Base-by-base conservation (phyloP, 441 rosid species). In the Brassica balearica region DNA sequence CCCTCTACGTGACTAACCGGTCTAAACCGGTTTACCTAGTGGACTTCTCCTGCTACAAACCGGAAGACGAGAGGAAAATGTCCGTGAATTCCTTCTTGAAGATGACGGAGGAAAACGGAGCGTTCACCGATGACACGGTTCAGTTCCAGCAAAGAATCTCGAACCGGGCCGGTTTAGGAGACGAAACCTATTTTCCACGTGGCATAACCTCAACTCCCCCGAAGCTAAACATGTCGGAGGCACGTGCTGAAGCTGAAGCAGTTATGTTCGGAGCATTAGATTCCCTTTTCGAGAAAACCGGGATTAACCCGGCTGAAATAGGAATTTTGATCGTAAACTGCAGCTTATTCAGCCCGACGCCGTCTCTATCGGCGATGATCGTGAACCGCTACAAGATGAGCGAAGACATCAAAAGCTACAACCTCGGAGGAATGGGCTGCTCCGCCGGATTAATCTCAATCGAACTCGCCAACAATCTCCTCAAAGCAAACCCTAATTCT, bases 351-450 rank as follows among this genome's bases (percentile, higher is more conserved):
- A 88, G 87, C 41, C 98, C 98, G 5, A 90, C 95, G 1, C 98
- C 98, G 4, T 95, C 98, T 8, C 83, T 95, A 11, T 90, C 98
- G 23, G 86, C 98, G 5, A 93, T 91, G 97, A 85, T 95, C 19
- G 87, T 95, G 58, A 95, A 95, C 81, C 97, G 87, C 69, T 95
- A 91, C 96, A 93, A 93, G 84, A 91, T 95, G 34, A 84, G 92
- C 78, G 84, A 86, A 3, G 89, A 92, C 71, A 90, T 90, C 66
- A 81, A 83, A 73, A 90, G 91, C 86, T 90, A 88, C 74, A 95
- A 93, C 78, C 88, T 95, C 0, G 97, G 97, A 6, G 97, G 98
- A 34, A 95, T 95, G 98, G 98, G 97, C 29, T 95, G 98, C 80
- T 92, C 97, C 65, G 98, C 98, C 0, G 97, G 98, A 15, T 84